Evolutionary conservation across 2,329 filamentous ascomycete genomes (phyloP).

Genomic region (Gaeumannomyces sp.): DNA sequence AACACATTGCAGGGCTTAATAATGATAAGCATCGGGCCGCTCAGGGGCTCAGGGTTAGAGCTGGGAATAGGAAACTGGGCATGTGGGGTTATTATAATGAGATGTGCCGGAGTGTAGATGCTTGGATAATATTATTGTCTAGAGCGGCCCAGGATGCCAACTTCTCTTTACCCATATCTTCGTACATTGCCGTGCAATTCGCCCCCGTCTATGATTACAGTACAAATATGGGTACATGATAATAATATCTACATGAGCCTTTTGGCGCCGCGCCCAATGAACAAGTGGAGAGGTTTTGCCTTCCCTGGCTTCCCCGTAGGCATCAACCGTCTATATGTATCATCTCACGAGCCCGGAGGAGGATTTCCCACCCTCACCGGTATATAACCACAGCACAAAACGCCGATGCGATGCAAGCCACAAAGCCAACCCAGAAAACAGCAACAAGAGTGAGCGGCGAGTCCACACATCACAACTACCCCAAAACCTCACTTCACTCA

Average conservation of each 20-base stretch:
- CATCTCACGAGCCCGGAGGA: constrained; percentile 8
- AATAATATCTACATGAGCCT: neutral
- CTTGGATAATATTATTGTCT: too few relatives aligned
- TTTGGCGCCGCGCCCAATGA: neutral
- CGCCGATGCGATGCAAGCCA: constrained; percentile 10
- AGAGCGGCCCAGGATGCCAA: too few relatives aligned
- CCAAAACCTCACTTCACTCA: constrained; percentile 30
- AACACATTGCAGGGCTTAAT: too few relatives aligned
- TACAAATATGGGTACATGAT: neutral
- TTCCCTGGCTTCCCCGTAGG: neutral
- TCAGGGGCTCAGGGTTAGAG: too few relatives aligned
- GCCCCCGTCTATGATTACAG: neutral
- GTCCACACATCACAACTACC: constrained; percentile 4
- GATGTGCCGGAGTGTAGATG: too few relatives aligned
- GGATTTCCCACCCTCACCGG: neutral
- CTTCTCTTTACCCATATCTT: too few relatives aligned
- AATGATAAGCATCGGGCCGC: too few relatives aligned
- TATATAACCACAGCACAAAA: constrained; percentile 3
- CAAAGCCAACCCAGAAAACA: neutral
- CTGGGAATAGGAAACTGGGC: too few relatives aligned
- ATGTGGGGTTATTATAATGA: too few relatives aligned
- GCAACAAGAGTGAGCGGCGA: neutral
- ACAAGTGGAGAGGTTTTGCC: neutral
- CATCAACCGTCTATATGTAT: constrained; percentile 3
- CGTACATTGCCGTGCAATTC: neutral